Base-by-base conservation (phyloP, 352 stramenopile genomes). In the Phytophthora constricta region DNA sequence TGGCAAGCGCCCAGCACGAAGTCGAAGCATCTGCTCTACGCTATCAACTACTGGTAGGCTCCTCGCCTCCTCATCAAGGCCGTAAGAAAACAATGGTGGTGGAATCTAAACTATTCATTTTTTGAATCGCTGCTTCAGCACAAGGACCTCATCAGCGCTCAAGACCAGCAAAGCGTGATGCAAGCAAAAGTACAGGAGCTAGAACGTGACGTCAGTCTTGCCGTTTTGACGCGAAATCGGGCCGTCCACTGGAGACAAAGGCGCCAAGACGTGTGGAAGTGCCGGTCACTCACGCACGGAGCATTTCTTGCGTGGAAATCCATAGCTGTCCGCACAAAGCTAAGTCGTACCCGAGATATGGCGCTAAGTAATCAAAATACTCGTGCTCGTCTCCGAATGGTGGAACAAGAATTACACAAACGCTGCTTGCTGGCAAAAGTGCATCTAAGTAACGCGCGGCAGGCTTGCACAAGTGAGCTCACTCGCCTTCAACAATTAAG, bases 281-380 rank as follows among this genome's bases (percentile, higher is more conserved):
- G 52, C 27, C 52, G 13, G 2, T 31, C 46, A 8, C 31, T 68
- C 22, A 45, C 45, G 25, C 34, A 45, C 8, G n/a, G 42, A 9
- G 9, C 65, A 13, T 79, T 86, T 45, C 17, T 83, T n/a, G 47
- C 25, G 19, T 83, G 74, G 74, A 76, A 64, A 22, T 52, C 52
- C 17, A 26, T 53, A 23, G 46, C 22, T 16, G 22, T 76, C 17
- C 45, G 74, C 26, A 45, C 20, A n/a, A 54, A 28, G 11, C 14
- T 39, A 20, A 16, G 20, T 34, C 43, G 33, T 47, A 31, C 23
- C 45, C 28, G n/a, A n/a, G 58, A 68, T 17, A n/a, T 58, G 43
- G 27, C 20, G 25, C 37, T 45, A n/a, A 7, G 17, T 14, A 68
- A 62, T 27, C 43, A 71, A n/a, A 27, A 62, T 13, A 65, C 28